Base-by-base conservation (phyloP, 768 basidiomycete genomes). In the Pulveroboletus ravenelii region DNA sequence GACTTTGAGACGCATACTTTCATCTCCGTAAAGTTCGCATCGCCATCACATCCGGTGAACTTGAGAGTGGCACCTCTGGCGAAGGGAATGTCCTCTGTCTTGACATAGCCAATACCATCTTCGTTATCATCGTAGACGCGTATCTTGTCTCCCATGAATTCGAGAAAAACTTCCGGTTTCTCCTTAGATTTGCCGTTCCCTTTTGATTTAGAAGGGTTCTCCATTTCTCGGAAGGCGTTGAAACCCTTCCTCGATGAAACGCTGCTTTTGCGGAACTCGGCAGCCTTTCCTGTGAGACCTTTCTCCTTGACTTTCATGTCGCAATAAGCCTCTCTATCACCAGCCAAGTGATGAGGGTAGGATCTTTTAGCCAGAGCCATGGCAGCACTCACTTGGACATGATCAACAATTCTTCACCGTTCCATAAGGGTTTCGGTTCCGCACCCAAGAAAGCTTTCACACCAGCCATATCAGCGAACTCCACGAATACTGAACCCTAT, bases 221-320 rank as follows among this genome's bases (percentile, higher is more conserved):
- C 71, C 78, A 81, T 83, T 54, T 85, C 81, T 47, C 75, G 75
- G 74, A 93, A 93, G 14, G 90, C 90, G 61, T 92, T 85, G 71
- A 93, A 93, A 10, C 84, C 84, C 10, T 70, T 71, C 17, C 69
- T 69, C 36, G 72, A 72, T 5, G 77, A 69, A 45, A 84, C 77
- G 41, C 65, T 64, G 38, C 85, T 81, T 53, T 77, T 79, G 55
- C 82, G 78, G 55, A 79, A 70, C 39, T 73, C 72, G 13, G 86
- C 85, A 14, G 81, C 78, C 58, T 82, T 88, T 25, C 87, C 87
- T 1, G 78, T 82, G 40, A 96, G 77, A 10, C 91, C 92, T 69
- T 96, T 93, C 71, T 95, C 90, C 67, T 90, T 86, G 69, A 93
- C 88, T 72, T 96, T 97, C 93, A 93, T 93, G 57, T 91, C 83